Evolutionary conservation across 2,329 filamentous ascomycete species (phyloP).

Genomic region (Emergomyces orientalis): DNA sequence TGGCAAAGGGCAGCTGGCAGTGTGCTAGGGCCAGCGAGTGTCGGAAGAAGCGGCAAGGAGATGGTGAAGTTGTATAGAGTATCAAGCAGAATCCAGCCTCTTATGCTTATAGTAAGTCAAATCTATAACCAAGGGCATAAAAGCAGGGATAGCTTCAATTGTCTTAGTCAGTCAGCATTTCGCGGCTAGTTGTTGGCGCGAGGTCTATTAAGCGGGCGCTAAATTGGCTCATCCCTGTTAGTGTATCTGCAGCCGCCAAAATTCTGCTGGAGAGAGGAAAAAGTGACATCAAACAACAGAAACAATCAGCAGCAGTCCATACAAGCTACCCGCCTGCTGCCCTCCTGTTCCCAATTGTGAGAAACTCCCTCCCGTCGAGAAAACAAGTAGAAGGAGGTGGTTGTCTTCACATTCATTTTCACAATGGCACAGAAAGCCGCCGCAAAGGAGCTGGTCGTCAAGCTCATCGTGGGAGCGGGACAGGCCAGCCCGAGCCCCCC

Average conservation of each 20-base stretch:
- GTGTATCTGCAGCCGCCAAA: background rate
- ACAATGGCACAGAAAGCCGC: slow-evolving; percentile 45
- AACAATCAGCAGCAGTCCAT: background rate
- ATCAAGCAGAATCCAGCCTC: too few species aligned
- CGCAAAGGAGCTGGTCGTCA: slow-evolving; percentile 68
- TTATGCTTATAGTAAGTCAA: background rate
- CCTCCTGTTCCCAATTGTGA: background rate
- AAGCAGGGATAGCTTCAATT: background rate
- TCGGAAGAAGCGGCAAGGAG: background rate
- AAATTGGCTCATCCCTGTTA: background rate
- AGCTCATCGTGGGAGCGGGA: slow-evolving; percentile 93
- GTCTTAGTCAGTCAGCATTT: background rate
- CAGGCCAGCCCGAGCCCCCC: slow-evolving; percentile 92
- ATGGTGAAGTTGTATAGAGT: background rate
- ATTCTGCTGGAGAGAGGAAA: background rate
- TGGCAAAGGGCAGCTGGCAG: background rate
- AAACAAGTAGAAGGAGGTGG: slow-evolving; percentile 9
- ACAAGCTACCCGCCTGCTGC: background rate
- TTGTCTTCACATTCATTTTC: slow-evolving; percentile 8
- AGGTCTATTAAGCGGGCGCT: slow-evolving; percentile 2
- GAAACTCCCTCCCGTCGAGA: background rate
- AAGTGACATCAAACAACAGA: background rate
- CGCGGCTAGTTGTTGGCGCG: background rate
- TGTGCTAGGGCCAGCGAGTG: background rate
- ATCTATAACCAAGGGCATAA: background rate